A percentile compares a stretch with the other conserved stretches of the same genome.
Conservation (phyloP, 805 yeast species). For the Monosporozyma aerobia region DNA sequence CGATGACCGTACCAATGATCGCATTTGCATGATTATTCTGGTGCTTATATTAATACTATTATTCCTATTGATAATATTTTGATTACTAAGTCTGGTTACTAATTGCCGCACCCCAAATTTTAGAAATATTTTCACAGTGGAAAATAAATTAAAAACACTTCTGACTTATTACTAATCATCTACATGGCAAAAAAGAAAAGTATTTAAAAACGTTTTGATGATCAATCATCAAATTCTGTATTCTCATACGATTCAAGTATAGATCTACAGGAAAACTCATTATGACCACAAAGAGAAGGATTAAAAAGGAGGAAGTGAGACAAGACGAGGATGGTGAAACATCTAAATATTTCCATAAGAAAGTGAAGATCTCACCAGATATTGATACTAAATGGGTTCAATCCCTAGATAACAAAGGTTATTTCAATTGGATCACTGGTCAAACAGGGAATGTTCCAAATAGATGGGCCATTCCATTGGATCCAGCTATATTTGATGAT, state of each 20-base stretch:
- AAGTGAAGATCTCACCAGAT: not conserved
- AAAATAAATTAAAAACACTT: not conserved
- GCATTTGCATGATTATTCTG: conserved; percentile 38
- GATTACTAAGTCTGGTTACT: conserved; percentile 5
- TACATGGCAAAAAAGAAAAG: not conserved
- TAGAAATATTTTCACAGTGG: not conserved
- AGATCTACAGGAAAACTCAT: not conserved
- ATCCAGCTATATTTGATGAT: not conserved
- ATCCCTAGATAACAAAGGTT: conserved; percentile 16
- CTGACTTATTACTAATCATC: not conserved
- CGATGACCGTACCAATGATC: conserved; percentile 26
- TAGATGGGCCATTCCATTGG: conserved; percentile 15
- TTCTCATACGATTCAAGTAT: not conserved
- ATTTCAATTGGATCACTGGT: conserved; percentile 20
- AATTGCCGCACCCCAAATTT: not conserved
- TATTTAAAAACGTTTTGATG: not conserved
- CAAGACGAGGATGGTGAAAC: conserved; percentile 3
- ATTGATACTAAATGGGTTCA: not conserved
- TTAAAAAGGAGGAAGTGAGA: not conserved
- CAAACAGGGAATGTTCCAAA: conserved; percentile 21
- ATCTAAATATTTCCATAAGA: conserved; percentile 18
- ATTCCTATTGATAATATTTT: conserved; percentile 35
- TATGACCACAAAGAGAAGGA: not conserved
- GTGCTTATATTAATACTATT: conserved; percentile 37
- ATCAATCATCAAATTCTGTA: not conserved